Evolutionary conservation across 2,329 filamentous ascomycete species (phyloP), one percentile per base, ranked within the genome.

Genomic region (Hortaea sp.): DNA sequence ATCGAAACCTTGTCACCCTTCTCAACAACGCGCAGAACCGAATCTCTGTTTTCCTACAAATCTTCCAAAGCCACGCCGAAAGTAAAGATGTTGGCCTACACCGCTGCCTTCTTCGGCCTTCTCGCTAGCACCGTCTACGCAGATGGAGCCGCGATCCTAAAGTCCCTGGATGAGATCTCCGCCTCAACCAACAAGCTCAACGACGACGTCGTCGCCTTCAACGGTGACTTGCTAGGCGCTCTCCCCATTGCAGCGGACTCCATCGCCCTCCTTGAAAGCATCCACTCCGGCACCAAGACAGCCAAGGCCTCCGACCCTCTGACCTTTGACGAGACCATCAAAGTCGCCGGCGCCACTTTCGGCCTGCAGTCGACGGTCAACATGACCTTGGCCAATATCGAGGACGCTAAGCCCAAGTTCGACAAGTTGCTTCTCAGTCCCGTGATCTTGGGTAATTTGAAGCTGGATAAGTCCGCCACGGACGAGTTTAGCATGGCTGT

Each of bases 401-500:
- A 46, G 30, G 12, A 12, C 10, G 29, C 41, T 5, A 48, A 48
- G 46, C 31, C 46, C n/a, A 40, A 48, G 32, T 48, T 48, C 35
- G 42, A 48, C n/a, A 40, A 34, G 27, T 29, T 45, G 27, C 29
- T 34, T 20, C 6, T 48, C 10, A 32, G 13, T 29, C 11, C 20
- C n/a, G 39, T 48, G 27, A 48, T 39, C 42, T 7, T 34, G 32
- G 10, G 6, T 27, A 30, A 29, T 28, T 34, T 48, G n/a, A 7
- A 30, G 35, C 11, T 6, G 5, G 47, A 46, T 28, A 43, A 43
- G 31, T 20, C 5, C 5, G 34, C 31, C 27, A 39, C 42, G 20
- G 46, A 43, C 34, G n/a, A 7, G 7, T 48, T 44, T 32, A 34
- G 42, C n/a, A 13, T 13, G 9, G 46, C 46, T 10, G 46, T 56